Conservation (phyloP, 2,329 filamentous ascomycete species). For the Madurella mycetomatis region DNA sequence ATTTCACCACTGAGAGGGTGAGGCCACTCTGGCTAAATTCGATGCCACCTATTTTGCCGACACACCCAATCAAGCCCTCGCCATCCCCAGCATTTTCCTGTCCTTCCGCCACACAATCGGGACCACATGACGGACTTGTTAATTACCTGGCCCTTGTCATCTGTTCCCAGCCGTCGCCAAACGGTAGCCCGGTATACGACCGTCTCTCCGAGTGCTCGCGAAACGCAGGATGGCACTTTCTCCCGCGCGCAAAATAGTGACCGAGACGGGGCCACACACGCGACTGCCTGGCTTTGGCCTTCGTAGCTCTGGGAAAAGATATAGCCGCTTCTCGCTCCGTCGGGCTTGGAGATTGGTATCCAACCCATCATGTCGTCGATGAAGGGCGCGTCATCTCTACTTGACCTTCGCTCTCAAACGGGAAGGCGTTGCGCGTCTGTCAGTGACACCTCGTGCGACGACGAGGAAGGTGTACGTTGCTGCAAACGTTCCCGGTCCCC, state of each 20-base stretch:
- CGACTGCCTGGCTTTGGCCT: too few relatives aligned
- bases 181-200: not conserved
- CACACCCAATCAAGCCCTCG: conserved; percentile 17
- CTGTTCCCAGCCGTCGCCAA: not conserved
- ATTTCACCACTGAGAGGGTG: conserved; percentile 23
- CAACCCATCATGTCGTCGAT: not conserved
- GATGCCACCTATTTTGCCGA: conserved; percentile 26
- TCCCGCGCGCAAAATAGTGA: too few relatives aligned
- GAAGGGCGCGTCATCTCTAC: not conserved
- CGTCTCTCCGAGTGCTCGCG: too few relatives aligned
- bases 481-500: too few relatives aligned
- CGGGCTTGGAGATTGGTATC: not conserved
- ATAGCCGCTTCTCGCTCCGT: too few relatives aligned
- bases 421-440: conserved; percentile 8
- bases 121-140: conserved; percentile 22
- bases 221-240: too few relatives aligned
- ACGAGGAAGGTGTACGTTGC: too few relatives aligned
- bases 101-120: conserved; percentile 11
- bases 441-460: not conserved
- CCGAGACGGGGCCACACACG: too few relatives aligned
- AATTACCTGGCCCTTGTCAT: conserved; percentile 4
- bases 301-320: too few relatives aligned
- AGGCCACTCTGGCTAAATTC: conserved; percentile 29
- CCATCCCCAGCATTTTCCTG: conserved; percentile 14
- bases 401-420: not conserved